Base-by-base conservation (phyloP, 495 filamentous ascomycete species). In the Aspergillus biplanus region DNA sequence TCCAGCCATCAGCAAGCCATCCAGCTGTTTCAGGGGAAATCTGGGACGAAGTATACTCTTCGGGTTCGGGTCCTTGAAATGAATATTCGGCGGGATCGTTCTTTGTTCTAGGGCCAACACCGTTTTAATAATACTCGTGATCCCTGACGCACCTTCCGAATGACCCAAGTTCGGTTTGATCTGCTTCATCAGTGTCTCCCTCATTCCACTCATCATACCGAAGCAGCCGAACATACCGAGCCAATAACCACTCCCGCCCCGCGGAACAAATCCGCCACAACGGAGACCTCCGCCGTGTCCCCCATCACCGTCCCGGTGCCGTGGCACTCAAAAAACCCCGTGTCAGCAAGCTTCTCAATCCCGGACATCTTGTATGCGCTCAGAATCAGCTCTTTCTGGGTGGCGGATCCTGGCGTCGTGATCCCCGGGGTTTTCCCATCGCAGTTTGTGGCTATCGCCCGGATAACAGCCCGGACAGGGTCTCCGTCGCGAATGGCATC, bases 151-250 rank as follows among this genome's bases (percentile, higher is more conserved):
- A 5, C 34, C 54, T 18, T 58, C 33, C 2, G 33, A 34, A 65
- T 87, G 85, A 0, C 86, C 84, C 57, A 86, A 63, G 34, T 82
- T 80, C 2, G 82, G 76, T 59, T 86, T 86, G n/a, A 79, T 68
- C 5, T 70, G 65, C 1, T n/a, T n/a, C n/a, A n/a, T n/a, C n/a
- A n/a, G n/a, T n/a, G n/a, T n/a, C n/a, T n/a, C n/a, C n/a, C n/a
- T n/a, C n/a, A n/a, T n/a, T n/a, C n/a, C n/a, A n/a, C n/a, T n/a
- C n/a, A n/a, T n/a, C n/a, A n/a, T n/a, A n/a, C 32, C 27, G 11
- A 21, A 15, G n/a, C n/a, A n/a, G n/a, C n/a, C n/a, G 11, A 3
- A 60, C 57, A 53, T 32, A 55, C 35, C 2, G 55, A 52, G 1
- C 73, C 73, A 21, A 80, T 67, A 5, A 52, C 31, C 0, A 75